Evolutionary conservation across 345 rosid genomes (phyloP), one percentile per base, ranked within the genome.

Genomic region (Corchorus olitorius): DNA sequence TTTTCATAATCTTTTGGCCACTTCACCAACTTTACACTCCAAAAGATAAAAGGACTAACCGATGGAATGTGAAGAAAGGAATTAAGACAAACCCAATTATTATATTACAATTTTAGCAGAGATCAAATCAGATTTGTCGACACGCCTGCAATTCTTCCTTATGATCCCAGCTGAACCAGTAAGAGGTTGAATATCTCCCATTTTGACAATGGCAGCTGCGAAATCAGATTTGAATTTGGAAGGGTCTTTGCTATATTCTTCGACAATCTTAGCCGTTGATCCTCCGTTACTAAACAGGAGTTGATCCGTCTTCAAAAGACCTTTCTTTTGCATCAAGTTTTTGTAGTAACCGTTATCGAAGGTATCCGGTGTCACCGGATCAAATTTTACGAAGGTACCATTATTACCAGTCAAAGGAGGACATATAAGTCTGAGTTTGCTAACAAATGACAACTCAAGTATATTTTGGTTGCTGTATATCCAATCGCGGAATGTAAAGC

Each of bases 341-440:
- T 78, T 82, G 84, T 82, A 89, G 74, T 85, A 89, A 53, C 80
- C 83, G n/a, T 86, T 89, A 76, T 89, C 91, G 56, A 91, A 89
- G 2, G 79, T 76, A 64, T 84, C 77, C 1, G 92, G 87, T 5
- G 92, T 88, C 66, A 83, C 85, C 78, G 82, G 77, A 61, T 89
- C 91, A 5, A 89, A 79, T 4, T 85, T 69, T 19, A 89, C 83
- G 72, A 84, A 22, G 27, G 54, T 83, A 6, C 77, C 59, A 27
- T 59, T 85, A 6, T 80, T 50, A 7, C 87, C 82, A 35, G 27
- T 27, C n/a, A 37, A 35, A 9, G 78, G 69, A 0, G 88, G 89
- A 68, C 93, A 91, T 0, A 74, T 39, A 6, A 82, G 83, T 62
- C 84, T 82, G 8, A 84, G 89, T 1, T 84, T 83, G 77, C 74